Base-by-base conservation (phyloP, 164 flowering plant species). In the Annona squamosa region DNA sequence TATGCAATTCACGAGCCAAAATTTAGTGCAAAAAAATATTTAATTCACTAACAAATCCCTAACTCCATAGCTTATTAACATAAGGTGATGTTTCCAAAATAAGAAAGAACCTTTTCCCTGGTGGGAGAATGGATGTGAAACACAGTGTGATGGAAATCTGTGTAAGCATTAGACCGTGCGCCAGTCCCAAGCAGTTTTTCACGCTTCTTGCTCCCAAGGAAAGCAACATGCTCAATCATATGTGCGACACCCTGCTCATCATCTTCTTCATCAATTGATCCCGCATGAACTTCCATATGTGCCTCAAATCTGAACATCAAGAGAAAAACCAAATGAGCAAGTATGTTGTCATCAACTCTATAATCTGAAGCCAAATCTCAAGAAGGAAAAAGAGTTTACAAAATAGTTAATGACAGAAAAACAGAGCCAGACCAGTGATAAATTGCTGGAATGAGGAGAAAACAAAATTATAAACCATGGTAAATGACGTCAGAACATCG, bases 181-280 rank as follows among this genome's bases (percentile, higher is more conserved):
- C 99, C 99, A 12, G 98, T 93, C 43, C 97, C 98, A 68, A 96
- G 91, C 81, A 96, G 97, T 77, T 91, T 89, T 81, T 96, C 99
- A 80, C 99, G 96, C 82, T 96, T 96, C 84, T 96, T 96, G 81
- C 99, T 96, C 76, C 99, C 99, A 77, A 96, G 90, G 78, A 96
- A 96, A 71, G 98, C 98, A 73, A 96, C 99, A 83, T 96, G 99
- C 79, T 96, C 99, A 80, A 96, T 96, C 99, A 96, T 96, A 80
- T 96, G 99, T 12, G 99, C 99, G 79, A 96, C 90, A 72, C 99
- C 99, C 80, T 96, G 99, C 81, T 96, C 99, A 81, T 96, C 99
- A 43, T 96, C 99, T 81, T 91, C 98, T 85, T 96, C 99, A 79
- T 96, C 99, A 76, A 96, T 89, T 13, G 99, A 96, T 71, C 99